These are phyloP conservation scores for Chaetomiaceae sp. DNA, from an alignment of 2,329 filamentous ascomycete genomes.

Conservation along the genomic window DNA sequence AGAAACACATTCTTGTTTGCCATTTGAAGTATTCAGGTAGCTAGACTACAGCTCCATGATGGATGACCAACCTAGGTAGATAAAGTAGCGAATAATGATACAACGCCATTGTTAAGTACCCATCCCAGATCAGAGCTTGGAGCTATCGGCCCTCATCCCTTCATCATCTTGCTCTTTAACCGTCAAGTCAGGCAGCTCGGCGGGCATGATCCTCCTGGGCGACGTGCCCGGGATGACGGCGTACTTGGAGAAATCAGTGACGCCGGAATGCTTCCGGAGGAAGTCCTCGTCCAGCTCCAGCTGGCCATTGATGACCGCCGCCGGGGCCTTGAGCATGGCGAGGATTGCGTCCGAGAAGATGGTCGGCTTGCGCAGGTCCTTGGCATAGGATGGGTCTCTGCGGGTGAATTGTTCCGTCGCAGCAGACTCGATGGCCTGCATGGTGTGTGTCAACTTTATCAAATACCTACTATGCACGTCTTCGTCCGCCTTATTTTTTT, in stretches of 20 bases:
- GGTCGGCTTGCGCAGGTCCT: slow-evolving; percentile 62
- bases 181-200: slow-evolving; percentile 60
- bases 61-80: too few species aligned
- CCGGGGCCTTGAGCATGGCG: slow-evolving; percentile 61
- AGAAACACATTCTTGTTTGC: background rate
- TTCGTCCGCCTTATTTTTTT: too few species aligned
- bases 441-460: too few species aligned
- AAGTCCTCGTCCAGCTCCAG: slow-evolving; percentile 79
- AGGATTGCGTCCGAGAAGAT: slow-evolving; percentile 80
- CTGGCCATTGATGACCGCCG: slow-evolving; percentile 62
- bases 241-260: slow-evolving; percentile 70
- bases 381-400: slow-evolving; percentile 42
- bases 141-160: slow-evolving; percentile 66
- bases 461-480: too few species aligned
- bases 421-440: slow-evolving; percentile 64
- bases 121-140: slow-evolving; percentile 27
- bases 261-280: slow-evolving; percentile 57
- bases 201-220: slow-evolving; percentile 76
- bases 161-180: slow-evolving; percentile 80
- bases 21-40: background rate
- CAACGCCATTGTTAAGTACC: background rate
- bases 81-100: too few species aligned
- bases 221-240: slow-evolving; percentile 57
- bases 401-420: slow-evolving; percentile 57
- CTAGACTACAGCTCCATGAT: too few species aligned